These are phyloP conservation scores for Termitomyces sp. DNA, from an alignment of 768 basidiomycete species.

Conservation along the genomic window DNA sequence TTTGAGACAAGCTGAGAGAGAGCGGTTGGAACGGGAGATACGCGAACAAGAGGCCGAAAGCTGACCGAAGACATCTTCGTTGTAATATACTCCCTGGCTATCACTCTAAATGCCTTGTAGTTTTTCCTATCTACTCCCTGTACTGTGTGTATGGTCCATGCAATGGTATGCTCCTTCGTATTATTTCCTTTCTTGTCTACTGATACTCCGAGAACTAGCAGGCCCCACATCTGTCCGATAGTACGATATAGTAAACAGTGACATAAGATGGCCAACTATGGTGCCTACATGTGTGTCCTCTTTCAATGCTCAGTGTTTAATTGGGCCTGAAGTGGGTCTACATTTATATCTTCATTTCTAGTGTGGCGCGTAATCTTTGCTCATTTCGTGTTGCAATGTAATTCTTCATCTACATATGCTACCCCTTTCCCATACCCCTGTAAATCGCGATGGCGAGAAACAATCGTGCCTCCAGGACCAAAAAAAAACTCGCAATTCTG, in stretches of 20 bases:
- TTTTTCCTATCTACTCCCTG: not conserved
- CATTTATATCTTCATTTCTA: not conserved
- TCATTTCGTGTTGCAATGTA: no score
- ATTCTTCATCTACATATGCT: no score
- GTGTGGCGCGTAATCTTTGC: not conserved
- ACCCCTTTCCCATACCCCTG: not conserved
- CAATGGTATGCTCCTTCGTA: not conserved
- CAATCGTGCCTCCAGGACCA: no score
- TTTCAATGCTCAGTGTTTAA: not conserved
- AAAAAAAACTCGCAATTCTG: not conserved
- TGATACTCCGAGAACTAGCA: not conserved
- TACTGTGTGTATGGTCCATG: not conserved
- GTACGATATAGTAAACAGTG: not conserved
- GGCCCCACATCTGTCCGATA: not conserved
- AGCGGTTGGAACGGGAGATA: conserved; percentile 72
- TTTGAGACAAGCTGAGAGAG: conserved; percentile 76
- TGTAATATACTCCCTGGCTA: not conserved
- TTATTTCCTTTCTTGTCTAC: not conserved
- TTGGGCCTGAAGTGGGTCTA: not conserved
- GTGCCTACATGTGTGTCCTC: not conserved
- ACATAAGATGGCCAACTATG: not conserved
- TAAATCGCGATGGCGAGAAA: not conserved
- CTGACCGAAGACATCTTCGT: not conserved
- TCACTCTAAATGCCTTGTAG: not conserved
- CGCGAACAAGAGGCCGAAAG: conserved; percentile 59